Base-by-base conservation (phyloP, 2,329 filamentous ascomycete species). In the Pseudocercospora pini-densiflorae region DNA sequence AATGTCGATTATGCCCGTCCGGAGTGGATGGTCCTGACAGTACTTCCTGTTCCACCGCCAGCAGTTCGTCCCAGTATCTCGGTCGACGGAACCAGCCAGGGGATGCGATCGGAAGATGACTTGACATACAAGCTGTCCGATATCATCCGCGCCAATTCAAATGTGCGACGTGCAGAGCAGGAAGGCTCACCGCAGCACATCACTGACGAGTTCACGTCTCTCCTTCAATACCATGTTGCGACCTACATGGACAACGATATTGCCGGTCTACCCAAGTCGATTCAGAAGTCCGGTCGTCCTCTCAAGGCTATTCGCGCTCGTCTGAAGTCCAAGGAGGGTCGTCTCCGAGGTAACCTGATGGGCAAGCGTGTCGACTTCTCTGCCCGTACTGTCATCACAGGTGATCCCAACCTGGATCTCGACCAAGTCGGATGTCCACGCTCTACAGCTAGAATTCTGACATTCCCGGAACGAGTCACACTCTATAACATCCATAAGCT, bases 241-340 rank as follows among this genome's bases (percentile, higher is more conserved):
- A 99, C 96, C 0, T 97, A 97, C 81, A 99, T 99, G 96, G 95
- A 99, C 81, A 99, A 99, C 75, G 94, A 99, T 78, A 97, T 98
- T 80, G 95, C 96, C 70, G 94, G 94, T 59, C 90, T 96, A 74
- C 95, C 95, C 2, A 93, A 95, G 74, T 94, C 95, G 2, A 85
- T 98, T 76, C 96, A 99, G 77, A 99, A 99, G 85, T 97, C 93
- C 64, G 96, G 96, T 57, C 90, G 96, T 76, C 94, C 96, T 0
- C 91, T 99, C 72, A 99, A 99, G 83, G 93, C 95, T 16, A 97
- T 99, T 71, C 92, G 96, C 74, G 93, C 93, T 68, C 94, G 95
- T 81, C 86, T 99, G 79, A 99, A 99, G 89, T 96, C 96, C 70
- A 99, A 99, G 82, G 95, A 99, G 78, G 95, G 95, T 73, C 93